A percentile compares a stretch with the other conserved stretches of the same genome.
Conservation (phyloP, 2,329 filamentous ascomycete genomes). For the Pestalotiopsis sp. region DNA sequence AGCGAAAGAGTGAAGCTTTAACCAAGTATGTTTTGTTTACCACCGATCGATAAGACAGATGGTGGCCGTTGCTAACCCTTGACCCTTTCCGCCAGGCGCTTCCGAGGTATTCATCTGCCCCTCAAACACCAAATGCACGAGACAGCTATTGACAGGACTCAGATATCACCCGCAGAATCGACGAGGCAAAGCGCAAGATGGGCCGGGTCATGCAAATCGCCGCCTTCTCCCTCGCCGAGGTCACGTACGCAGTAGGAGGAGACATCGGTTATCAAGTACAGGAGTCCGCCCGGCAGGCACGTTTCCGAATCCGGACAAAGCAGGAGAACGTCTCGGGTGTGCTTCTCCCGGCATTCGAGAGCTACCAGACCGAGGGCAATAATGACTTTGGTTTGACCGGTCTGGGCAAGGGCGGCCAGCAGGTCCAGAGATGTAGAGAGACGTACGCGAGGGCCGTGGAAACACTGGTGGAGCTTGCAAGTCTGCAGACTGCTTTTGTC, state of each 20-base stretch:
- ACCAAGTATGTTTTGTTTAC: constrained; percentile 72
- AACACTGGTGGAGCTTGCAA: constrained; percentile 91
- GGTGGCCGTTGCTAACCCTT: background rate
- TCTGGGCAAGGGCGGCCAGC: constrained; percentile 94
- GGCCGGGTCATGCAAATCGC: constrained; percentile 99
- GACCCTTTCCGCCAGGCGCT: constrained; percentile 62
- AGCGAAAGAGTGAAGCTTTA: constrained; percentile 96
- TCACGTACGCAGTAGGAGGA: constrained; percentile 94
- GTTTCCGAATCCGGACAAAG: constrained; percentile 90
- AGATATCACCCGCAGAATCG: constrained; percentile 96
- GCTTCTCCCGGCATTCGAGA: constrained; percentile 90
- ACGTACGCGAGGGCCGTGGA: constrained; percentile 96
- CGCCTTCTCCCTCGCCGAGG: constrained; percentile 94
- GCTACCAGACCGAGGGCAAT: constrained; percentile 83
- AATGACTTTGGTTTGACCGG: constrained; percentile 97
- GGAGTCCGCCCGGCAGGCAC: constrained; percentile 89
- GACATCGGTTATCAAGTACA: constrained; percentile 97
- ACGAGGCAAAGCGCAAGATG: constrained; percentile 99
- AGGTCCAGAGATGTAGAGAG: constrained; percentile 92
- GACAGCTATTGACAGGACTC: constrained; percentile 14
- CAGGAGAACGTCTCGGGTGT: constrained; percentile 99
- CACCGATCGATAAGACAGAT: background rate
- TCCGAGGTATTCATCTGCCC: constrained; percentile 70
- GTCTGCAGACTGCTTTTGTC: constrained; percentile 95
- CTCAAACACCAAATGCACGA: background rate